These are phyloP conservation scores for Penicillium taxi DNA, from an alignment of 495 filamentous ascomycete genomes.

Conservation along the genomic window DNA sequence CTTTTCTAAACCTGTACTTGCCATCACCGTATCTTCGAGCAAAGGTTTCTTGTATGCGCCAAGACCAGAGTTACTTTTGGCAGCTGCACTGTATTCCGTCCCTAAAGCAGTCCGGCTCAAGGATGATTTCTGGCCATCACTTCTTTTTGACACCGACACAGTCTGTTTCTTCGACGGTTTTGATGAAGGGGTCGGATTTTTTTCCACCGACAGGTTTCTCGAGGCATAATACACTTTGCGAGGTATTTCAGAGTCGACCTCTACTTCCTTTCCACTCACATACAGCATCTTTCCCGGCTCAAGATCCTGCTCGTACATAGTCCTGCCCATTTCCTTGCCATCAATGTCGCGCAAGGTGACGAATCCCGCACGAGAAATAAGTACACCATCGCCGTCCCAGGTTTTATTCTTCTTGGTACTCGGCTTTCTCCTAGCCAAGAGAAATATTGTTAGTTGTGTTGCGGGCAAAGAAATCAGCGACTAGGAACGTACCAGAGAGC, in stretches of 20 bases:
- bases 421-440: slow-evolving; percentile 56
- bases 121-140: slow-evolving; percentile 8
- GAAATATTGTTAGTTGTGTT: background rate
- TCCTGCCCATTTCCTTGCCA: slow-evolving; percentile 60
- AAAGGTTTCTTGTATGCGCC: slow-evolving; percentile 55
- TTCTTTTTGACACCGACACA: slow-evolving; percentile 15
- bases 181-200: slow-evolving; percentile 13
- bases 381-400: slow-evolving; percentile 77
- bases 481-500: slow-evolving; percentile 52
- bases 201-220: slow-evolving; percentile 37
- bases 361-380: slow-evolving; percentile 49
- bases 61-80: slow-evolving; percentile 17
- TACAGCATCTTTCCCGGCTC: slow-evolving; percentile 56
- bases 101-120: slow-evolving; percentile 13
- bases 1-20: slow-evolving; percentile 23
- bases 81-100: slow-evolving; percentile 15
- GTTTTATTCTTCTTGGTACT: slow-evolving; percentile 78
- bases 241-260: slow-evolving; percentile 58
- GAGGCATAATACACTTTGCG: slow-evolving; percentile 58
- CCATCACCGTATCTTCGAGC: slow-evolving; percentile 45
- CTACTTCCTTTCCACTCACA: slow-evolving; percentile 65
- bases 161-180: slow-evolving; percentile 15
- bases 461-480: background rate
- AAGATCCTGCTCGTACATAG: slow-evolving; percentile 45
- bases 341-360: slow-evolving; percentile 56